A percentile compares a stretch with the other conserved stretches of the same genome.
Conservation (phyloP, 176 grass and related monocot species). For the Ampelocalamus luodianensis region DNA sequence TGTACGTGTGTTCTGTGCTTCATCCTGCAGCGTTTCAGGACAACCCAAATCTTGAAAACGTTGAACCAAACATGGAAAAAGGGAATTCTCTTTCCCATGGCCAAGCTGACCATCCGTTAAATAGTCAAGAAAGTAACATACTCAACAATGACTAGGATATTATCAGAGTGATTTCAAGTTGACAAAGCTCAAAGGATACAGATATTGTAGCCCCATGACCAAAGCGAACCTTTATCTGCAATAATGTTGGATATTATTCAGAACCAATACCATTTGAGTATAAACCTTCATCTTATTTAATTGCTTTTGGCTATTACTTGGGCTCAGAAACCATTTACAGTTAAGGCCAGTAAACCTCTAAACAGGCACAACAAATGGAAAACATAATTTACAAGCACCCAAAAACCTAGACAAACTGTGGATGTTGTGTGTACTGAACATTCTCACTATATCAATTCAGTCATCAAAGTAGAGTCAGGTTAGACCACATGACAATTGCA, state of each 20-base stretch:
- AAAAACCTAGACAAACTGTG: conserved; percentile 18
- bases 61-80: conserved; percentile 76
- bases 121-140: conserved; percentile 59
- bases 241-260: conserved; percentile 46
- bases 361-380: neutral
- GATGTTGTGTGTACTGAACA: neutral
- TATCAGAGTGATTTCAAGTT: conserved; percentile 12
- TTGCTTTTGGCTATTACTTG: neutral
- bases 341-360: neutral
- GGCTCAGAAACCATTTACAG: neutral
- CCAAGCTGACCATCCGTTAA: conserved; percentile 86
- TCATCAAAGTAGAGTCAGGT: neutral
- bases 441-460: neutral
- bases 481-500: neutral
- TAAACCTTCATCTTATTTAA: neutral
- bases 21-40: conserved; percentile 53
- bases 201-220: conserved; percentile 99
- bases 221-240: conserved; percentile 93
- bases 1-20: conserved; percentile 17
- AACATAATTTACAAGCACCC: neutral
- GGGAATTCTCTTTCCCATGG: conserved; percentile 72
- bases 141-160: conserved; percentile 9
- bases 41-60: conserved; percentile 73
- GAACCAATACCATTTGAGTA: neutral
- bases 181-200: conserved; percentile 70